Conservation (phyloP, 2,329 filamentous ascomycete genomes). For the Trichoderma brevicompactum region DNA sequence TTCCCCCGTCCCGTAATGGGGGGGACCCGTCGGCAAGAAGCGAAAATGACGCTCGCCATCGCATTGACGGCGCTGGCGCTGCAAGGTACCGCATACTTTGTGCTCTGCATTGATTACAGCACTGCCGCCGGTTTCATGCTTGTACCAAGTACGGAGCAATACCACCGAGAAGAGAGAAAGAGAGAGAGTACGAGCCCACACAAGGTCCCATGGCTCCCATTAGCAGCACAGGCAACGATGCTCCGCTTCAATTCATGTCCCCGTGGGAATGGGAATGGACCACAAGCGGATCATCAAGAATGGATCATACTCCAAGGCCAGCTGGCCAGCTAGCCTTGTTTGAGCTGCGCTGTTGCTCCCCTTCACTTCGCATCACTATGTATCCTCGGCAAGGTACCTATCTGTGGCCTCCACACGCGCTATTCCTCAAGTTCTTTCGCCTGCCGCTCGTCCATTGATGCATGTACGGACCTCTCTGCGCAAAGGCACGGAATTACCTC, state of each 20-base stretch:
- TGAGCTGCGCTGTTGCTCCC: not conserved
- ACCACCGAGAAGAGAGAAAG: not conserved
- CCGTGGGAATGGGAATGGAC: not conserved
- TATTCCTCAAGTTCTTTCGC: slow-evolving; percentile 17
- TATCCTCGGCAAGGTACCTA: not conserved
- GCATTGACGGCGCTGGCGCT: not conserved
- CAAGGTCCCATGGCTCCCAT: not conserved
- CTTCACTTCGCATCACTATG: not conserved
- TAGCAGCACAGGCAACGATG: not conserved
- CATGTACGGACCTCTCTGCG: not conserved
- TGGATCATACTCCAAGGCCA: not conserved
- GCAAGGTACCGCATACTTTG: slow-evolving; percentile 9
- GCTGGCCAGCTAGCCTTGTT: not conserved
- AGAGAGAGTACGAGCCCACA: not conserved
- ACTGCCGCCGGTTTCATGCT: not conserved
- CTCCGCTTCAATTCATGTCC: slow-evolving; percentile 1
- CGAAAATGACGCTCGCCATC: slow-evolving; percentile 19
- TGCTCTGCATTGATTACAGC: not conserved
- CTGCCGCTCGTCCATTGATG: slow-evolving; percentile 1
- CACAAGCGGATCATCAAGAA: not conserved
- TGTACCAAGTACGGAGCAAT: not conserved
- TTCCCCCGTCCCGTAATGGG: not conserved
- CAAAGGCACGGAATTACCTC: too few relatives aligned
- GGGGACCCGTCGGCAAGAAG: slow-evolving; percentile 15
- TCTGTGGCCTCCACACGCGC: slow-evolving; percentile 13